phyloP scores from a whole-genome alignment of 1,284 basidiomycete species.

The Takashimella koratensis region DNA sequence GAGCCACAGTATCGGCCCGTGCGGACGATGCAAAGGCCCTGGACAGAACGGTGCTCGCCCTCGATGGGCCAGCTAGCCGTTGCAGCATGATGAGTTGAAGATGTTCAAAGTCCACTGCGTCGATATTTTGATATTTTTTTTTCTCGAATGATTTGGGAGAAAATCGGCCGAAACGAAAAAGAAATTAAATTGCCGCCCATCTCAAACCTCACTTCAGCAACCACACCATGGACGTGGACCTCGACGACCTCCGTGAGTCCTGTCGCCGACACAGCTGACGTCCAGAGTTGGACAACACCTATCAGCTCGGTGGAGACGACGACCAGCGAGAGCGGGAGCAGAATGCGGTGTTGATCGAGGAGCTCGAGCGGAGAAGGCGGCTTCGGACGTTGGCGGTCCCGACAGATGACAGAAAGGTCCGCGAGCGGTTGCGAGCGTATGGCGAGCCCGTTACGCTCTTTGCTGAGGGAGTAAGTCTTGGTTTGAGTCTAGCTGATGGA shows the following conservation, averaged over 20 bases:
- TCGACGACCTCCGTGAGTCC: conserved; percentile 41
- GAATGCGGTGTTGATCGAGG: conserved; percentile 75
- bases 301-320: conserved; percentile 45
- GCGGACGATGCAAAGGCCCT: too few relatives aligned
- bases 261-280: neutral
- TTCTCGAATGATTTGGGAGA: neutral
- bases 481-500: neutral
- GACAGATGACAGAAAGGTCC: conserved; percentile 91
- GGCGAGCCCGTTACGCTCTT: conserved; percentile 96
- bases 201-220: neutral
- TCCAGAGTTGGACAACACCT: conserved; percentile 45
- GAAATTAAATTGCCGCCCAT: neutral
- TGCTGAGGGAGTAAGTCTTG: conserved; percentile 77
- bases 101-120: too few relatives aligned
- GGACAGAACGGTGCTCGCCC: too few relatives aligned
- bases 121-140: neutral
- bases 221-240: conserved; percentile 22
- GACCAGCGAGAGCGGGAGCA: conserved; percentile 51
- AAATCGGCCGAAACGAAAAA: neutral
- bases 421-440: conserved; percentile 80
- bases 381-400: conserved; percentile 92
- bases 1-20: too few relatives aligned
- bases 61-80: too few relatives aligned
- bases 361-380: conserved; percentile 92
- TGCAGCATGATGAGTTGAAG: too few relatives aligned